Percentiles rank a stretch among this genome's conserved stretches.
phyloP scores from a whole-genome alignment of 495 filamentous ascomycete genomes.

The Penicillium herquei region DNA sequence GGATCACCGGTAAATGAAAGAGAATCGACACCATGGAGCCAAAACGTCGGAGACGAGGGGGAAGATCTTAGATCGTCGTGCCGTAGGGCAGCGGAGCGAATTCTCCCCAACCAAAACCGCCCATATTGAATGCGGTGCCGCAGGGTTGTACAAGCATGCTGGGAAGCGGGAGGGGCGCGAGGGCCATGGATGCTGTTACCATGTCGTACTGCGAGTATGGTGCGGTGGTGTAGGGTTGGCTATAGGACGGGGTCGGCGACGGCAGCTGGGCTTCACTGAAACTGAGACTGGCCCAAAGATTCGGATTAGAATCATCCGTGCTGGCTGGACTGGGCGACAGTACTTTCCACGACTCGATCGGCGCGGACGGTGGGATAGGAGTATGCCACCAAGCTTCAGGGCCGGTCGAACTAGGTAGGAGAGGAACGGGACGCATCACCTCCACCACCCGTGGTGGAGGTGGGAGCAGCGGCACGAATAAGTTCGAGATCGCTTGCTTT shows the following conservation, averaged over 20 bases:
- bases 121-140: conserved; percentile 60
- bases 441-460: conserved; percentile 93
- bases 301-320: conserved; percentile 63
- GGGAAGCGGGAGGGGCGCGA: conserved; percentile 79
- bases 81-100: conserved; percentile 57
- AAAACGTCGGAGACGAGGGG: conserved; percentile 1
- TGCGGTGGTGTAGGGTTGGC: conserved; percentile 72
- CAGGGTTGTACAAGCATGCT: conserved; percentile 79
- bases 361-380: conserved; percentile 55
- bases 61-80: conserved; percentile 48
- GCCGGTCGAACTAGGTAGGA: conserved; percentile 84
- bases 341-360: conserved; percentile 91
- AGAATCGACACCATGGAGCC: conserved; percentile 15
- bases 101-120: conserved; percentile 63
- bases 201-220: conserved; percentile 69
- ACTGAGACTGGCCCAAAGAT: conserved; percentile 79
- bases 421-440: conserved; percentile 76
- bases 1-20: conserved; percentile 8
- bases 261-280: conserved; percentile 67
- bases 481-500: conserved; percentile 77
- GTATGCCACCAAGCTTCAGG: conserved; percentile 76
- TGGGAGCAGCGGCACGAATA: conserved; percentile 87
- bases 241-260: conserved; percentile 76
- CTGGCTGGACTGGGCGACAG: conserved; percentile 81
- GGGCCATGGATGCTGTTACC: conserved; percentile 56